Base-by-base conservation (phyloP, 2,329 filamentous ascomycete genomes). In the Exophiala aquamarina region DNA sequence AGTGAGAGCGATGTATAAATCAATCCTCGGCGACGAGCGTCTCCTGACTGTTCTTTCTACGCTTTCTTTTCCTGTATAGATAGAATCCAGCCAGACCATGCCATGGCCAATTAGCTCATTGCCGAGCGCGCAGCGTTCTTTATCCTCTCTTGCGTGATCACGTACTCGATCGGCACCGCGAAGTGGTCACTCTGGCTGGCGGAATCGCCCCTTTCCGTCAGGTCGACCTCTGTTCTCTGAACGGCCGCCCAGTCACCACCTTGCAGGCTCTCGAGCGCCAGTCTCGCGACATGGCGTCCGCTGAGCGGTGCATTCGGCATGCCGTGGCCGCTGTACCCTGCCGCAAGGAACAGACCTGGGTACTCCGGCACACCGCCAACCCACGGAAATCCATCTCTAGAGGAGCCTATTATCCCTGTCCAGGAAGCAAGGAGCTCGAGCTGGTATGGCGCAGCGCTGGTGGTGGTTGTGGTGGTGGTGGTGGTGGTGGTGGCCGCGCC, bases 321-420 rank as follows among this genome's bases (percentile, higher is more conserved):
- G 0, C 82, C 81, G 61, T 86, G 81, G 1, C 83, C 83, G 54
- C 83, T 82, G 54, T 86, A 86, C 4, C 79, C 75, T 3, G 77
- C 79, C 28, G 74, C 72, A 1, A 83, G 66, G 71, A 77, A 83
- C 17, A 85, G 59, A 1, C 73, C 70, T 3, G 64, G 54, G 35
- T 62, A 61, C 2, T 63, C 67, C 1, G 73, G 74, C 41, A 73
- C 69, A 3, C 63, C 54, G 0, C 81, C 81, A 43, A 85, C 67
- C 59, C 77, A 73, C 0, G 76, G 76, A n/a, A 73, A 59, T 2
- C 70, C 71, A 59, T 79, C 76, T 2, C 67, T 64, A 1, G 73
- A 76, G 29, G 70, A 72, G 3, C 76, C 77, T 69, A 78, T 79
- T 23, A 79, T 75, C 0, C 73, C 73, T 1, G 67, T 70, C 72